Base-by-base conservation (phyloP, 257 asterid genomes). In the Nicotiana tomentosiformis region DNA sequence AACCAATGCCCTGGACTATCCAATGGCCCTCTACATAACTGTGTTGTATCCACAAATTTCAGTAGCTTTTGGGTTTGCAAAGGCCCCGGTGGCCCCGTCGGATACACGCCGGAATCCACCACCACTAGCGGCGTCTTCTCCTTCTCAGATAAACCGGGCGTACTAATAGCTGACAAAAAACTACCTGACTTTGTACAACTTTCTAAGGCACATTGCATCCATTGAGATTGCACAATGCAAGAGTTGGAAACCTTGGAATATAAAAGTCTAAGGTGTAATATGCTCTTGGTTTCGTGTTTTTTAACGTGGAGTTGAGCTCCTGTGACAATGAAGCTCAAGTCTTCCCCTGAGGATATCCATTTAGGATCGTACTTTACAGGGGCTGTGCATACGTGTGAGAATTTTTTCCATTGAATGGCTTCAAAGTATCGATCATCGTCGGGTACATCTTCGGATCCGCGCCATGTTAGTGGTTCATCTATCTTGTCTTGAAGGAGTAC, bases 1-100 rank as follows among this genome's bases (percentile, higher is more conserved):
- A 94, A 83, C 99, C 99, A 96, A 86, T 96, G 97, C 10, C 98
- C 99, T 1, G 99, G 99, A 72, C 84, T 91, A 80, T 96, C 98
- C 70, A 86, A 84, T 39, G 99, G 98, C 37, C 99, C 99, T 79
- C 89, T 86, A 30, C 93, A 84, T 86, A 94, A 16, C 81, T 94
- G 89, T 43, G 94, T 58, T 46, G 93, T 91, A 11, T 96, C 98
- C 46, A 96, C 97, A 67, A 88, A 88, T 83, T 90, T 94, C 78
- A 89, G 57, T 83, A 94, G 82, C 91, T 93, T 96, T 82, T 83
- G 92, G 8, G 80, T 60, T 57, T 86, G 90, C 5, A 86, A 83
- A 0, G 91, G 91, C 77, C 83, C 86, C 1, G 98, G 99, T 11
- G 99, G 98, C 1, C 99, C 98, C 0, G 82, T 77, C 1, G 97